Percentiles rank a stretch among this genome's conserved stretches.
Conservation (phyloP, 2,329 filamentous ascomycete genomes). For the Lecanoromycetidae sp. region DNA sequence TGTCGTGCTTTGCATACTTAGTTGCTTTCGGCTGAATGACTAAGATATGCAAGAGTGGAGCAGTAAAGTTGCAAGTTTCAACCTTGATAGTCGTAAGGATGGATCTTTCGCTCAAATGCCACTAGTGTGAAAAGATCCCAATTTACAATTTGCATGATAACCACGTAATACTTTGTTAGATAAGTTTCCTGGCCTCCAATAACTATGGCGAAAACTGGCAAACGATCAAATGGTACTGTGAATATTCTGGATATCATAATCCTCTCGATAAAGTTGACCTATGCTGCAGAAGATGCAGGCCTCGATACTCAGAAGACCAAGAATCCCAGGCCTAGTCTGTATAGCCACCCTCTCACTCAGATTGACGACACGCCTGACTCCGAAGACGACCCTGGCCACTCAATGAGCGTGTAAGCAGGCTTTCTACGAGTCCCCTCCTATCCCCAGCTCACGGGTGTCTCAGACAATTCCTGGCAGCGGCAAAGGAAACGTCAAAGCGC, state of each 20-base stretch:
- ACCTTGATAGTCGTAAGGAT: no score
- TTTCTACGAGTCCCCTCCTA: background rate
- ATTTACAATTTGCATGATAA: no score
- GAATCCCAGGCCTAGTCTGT: background rate
- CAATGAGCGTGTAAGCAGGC: background rate
- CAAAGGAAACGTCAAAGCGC: constrained; percentile 4
- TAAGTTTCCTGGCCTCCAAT: no score
- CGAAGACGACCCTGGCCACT: constrained; percentile 5
- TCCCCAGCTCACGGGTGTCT: background rate
- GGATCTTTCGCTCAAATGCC: no score
- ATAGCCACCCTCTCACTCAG: background rate
- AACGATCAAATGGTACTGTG: constrained; percentile 2
- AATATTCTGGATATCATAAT: no score
- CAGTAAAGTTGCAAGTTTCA: no score
- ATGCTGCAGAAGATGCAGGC: background rate
- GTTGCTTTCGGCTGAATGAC: no score
- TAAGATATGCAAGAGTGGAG: no score
- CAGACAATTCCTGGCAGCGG: constrained; percentile 8
- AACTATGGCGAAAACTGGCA: constrained; percentile 4
- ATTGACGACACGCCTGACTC: background rate
- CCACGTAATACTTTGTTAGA: no score
- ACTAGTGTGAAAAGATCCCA: no score
- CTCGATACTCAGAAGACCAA: background rate
- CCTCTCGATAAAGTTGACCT: background rate
- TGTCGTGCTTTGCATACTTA: no score